Evolutionary conservation across 2,329 filamentous ascomycete genomes (phyloP).

Genomic region (Aspergillus vadensis): DNA sequence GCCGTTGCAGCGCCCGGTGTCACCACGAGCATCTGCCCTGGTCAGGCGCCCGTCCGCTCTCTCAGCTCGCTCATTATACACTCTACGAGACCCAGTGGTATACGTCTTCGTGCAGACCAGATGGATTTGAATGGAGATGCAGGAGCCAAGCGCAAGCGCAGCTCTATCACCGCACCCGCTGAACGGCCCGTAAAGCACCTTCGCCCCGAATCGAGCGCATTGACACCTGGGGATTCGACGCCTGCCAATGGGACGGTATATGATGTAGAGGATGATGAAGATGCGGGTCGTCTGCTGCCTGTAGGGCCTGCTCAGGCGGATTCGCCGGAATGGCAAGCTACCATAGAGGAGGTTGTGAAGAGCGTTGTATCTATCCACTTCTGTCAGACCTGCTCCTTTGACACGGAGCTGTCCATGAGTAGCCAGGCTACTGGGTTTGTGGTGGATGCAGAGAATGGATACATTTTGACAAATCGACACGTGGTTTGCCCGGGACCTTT

Average conservation of each 20-base stretch:
- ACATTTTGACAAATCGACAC: conserved; percentile 86
- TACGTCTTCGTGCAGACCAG: conserved; percentile 15
- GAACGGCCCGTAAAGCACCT: conserved; percentile 60
- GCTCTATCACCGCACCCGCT: conserved; percentile 50
- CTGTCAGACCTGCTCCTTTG: conserved; percentile 96
- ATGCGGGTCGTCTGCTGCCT: conserved; percentile 48
- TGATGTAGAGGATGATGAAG: conserved; percentile 49
- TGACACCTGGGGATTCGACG: conserved; percentile 45
- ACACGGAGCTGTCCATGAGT: conserved; percentile 90
- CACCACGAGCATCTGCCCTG: neutral
- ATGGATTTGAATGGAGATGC: conserved; percentile 56
- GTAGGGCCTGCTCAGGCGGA: conserved; percentile 58
- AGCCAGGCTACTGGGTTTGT: conserved; percentile 98
- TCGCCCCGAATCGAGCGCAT: conserved; percentile 49
- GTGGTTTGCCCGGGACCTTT: conserved; percentile 95
- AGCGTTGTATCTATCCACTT: conserved; percentile 99
- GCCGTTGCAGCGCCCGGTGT: neutral
- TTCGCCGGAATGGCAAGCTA: conserved; percentile 89
- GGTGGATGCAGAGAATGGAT: conserved; percentile 89
- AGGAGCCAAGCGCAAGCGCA: conserved; percentile 59
- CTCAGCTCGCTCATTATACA: conserved; percentile 11
- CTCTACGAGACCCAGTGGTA: conserved; percentile 9
- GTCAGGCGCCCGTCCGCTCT: neutral
- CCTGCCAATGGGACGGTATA: conserved; percentile 49
- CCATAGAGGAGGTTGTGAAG: conserved; percentile 88